A percentile compares a stretch with the other conserved stretches of the same genome.
Conservation (phyloP, 2,329 filamentous ascomycete species). For the Camptophora hylomeconis region DNA sequence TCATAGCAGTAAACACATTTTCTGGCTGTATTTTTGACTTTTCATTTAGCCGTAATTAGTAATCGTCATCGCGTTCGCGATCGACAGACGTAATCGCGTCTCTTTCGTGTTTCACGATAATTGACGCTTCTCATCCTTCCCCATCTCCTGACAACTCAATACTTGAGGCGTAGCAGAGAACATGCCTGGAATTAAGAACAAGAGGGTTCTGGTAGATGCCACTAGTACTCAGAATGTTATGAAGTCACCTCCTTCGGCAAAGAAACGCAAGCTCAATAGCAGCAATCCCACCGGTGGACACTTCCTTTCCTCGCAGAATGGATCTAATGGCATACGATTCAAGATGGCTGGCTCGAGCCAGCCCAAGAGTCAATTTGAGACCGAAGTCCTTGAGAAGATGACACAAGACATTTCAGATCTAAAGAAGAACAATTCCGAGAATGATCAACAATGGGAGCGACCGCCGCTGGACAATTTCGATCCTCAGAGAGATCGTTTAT, state of each 20-base stretch:
- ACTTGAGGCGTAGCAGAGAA: too few species aligned
- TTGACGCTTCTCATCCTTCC: too few species aligned
- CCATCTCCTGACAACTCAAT: too few species aligned
- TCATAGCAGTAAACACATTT: too few species aligned
- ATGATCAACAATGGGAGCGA: conserved; percentile 81
- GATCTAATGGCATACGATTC: conserved; percentile 35
- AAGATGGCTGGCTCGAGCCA: conserved; percentile 62
- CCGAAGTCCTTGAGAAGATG: conserved; percentile 87
- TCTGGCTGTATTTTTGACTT: too few species aligned
- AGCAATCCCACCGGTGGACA: conserved; percentile 33
- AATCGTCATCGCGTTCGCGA: too few species aligned
- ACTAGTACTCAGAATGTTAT: conserved; percentile 50
- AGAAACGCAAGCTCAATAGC: conserved; percentile 71
- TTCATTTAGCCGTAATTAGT: too few species aligned
- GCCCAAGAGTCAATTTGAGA: conserved; percentile 83
- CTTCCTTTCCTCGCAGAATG: conserved; percentile 52
- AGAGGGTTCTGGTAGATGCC: conserved; percentile 58
- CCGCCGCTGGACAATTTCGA: conserved; percentile 50
- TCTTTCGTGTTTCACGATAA: too few species aligned
- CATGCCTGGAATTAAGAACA: conserved; percentile 34
- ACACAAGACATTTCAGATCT: conserved; percentile 81
- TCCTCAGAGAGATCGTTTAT: conserved; percentile 54
- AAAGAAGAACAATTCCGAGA: conserved; percentile 79
- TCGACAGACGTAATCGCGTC: too few species aligned
- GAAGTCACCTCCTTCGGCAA: conserved; percentile 42